These are phyloP conservation scores for Phaeoacremonium minimum DNA, from an alignment of 2,329 filamentous ascomycete species.

Conservation along the genomic window DNA sequence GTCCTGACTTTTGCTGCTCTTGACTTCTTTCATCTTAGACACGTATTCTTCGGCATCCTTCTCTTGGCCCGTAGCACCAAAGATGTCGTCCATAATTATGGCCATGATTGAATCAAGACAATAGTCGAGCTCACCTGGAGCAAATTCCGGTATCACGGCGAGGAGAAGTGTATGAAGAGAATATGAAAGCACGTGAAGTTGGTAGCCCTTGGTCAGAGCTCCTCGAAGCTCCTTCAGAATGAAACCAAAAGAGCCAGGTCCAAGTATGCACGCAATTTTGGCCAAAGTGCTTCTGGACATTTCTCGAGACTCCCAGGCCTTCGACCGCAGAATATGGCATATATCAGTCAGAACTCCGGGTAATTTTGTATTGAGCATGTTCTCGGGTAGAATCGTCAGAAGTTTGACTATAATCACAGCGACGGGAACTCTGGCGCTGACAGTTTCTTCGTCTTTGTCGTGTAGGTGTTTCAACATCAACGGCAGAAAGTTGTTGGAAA, in stretches of 20 bases:
- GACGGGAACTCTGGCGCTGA: slow-evolving; percentile 87
- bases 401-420: slow-evolving; percentile 87
- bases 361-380: slow-evolving; percentile 69
- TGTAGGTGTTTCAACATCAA: slow-evolving; percentile 81
- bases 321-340: slow-evolving; percentile 86
- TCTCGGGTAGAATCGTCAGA: slow-evolving; percentile 70
- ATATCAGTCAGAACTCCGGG: slow-evolving; percentile 87
- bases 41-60: slow-evolving; percentile 96
- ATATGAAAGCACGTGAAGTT: slow-evolving; percentile 91
- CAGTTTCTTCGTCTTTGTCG: slow-evolving; percentile 89
- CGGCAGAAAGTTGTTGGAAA: slow-evolving; percentile 72
- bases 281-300: slow-evolving; percentile 84
- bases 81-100: slow-evolving; percentile 96
- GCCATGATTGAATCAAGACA: slow-evolving; percentile 74
- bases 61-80: slow-evolving; percentile 86
- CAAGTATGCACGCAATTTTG: slow-evolving; percentile 77
- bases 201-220: slow-evolving; percentile 80
- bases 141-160: slow-evolving; percentile 64
- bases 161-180: slow-evolving; percentile 91
- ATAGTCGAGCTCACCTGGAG: slow-evolving; percentile 84
- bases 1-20: slow-evolving; percentile 96
- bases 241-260: slow-evolving; percentile 81
- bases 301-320: slow-evolving; percentile 82
- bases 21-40: slow-evolving; percentile 95
- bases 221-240: slow-evolving; percentile 87